Evolutionary conservation across 495 filamentous ascomycete species (phyloP), one percentile per base, ranked within the genome.

Genomic region (Clohesyomyces aquaticus): DNA sequence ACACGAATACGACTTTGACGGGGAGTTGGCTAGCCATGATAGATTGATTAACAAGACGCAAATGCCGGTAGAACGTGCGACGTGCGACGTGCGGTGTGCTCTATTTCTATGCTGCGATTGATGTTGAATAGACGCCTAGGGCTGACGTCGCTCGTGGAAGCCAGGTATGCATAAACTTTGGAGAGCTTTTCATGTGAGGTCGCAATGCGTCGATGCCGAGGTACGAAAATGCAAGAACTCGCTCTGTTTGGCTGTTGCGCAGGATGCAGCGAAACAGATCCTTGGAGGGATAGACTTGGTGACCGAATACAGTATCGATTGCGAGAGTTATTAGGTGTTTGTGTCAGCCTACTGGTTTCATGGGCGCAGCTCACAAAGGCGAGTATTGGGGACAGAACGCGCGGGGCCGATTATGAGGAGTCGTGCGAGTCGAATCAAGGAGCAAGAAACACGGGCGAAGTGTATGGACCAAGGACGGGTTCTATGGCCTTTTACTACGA

Each of bases 1-100:
- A 59, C 38, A 64, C 3, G 28, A 49, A n/a, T 43, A 63, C 3
- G 42, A 68, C 23, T 14, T 50, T 16, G 23, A 49, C n/a, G 3
- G 35, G 38, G 2, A 21, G 4, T 3, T 32, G 25, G 25, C 9
- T 23, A 21, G 53, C 62, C 62, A 65, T 65, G 4, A 18, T 57
- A 53, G 9, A 19, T 23, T n/a, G 10, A 16, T 45, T n/a, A 10
- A 43, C 21, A 28, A 46, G 4, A 50, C n/a, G 26, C 11, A 12
- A 26, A 52, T 23, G 48, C 11, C 19, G 29, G 23, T 35, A 19
- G 11, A 38, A 55, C 6, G 4, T 3, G 11, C 18, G 29, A 6
- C 16, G 25, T n/a, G n/a, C n/a, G n/a, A n/a, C 8, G 25, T 4
- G 11, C 25, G 19, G 27, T 26, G 22, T 52, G 43, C 19, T 23